Evolutionary conservation across 2,329 filamentous ascomycete genomes (phyloP), one percentile per base, ranked within the genome.

Genomic region (Sclerotinia spermophila): DNA sequence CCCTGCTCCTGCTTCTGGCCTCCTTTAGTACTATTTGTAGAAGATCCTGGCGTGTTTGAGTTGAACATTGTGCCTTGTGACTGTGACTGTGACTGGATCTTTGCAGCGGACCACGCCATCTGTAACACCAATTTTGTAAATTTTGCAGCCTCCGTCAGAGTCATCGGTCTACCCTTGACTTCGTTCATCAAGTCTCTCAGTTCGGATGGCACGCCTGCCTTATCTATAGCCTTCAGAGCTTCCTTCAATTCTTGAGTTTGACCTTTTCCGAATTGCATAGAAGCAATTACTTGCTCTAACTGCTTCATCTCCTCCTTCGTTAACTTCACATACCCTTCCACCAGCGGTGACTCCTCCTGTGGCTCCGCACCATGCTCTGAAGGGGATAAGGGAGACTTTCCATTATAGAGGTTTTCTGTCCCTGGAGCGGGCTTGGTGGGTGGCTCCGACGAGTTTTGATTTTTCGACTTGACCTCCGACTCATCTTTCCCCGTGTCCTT

Each of bases 121-220:
- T 80, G 75, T 38, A 78, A 70, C 45, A 72, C 76, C 70, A 80
- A 81, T 80, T 66, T 83, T 72, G 70, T 79, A 73, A 75, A 77
- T 75, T 76, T 79, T 24, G 74, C 75, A 27, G 75, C 76, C n/a
- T 70, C 69, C 27, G 73, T 71, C 35, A 79, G 73, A 48, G 74
- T 75, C 73, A 76, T 71, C 56, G 71, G 73, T 71, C 78, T 75
- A 70, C 74, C 75, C 61, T 71, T 77, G 53, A 75, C 72, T 30
- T 77, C 75, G 35, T 75, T 78, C 68, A 76, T 78, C 73, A 78
- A 79, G 70, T 77, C 85, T 80, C 38, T 83, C 82, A 77, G 81
- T 79, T 81, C 92, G 33, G 82, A 76, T 1, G 93, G 92, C 24
- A 93, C 87, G 15, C 93, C 93, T 56, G 89, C 84, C 72, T 85